Evolutionary conservation across 1,284 basidiomycete species (phyloP).

Genomic region (Microbotryum saponariae): DNA sequence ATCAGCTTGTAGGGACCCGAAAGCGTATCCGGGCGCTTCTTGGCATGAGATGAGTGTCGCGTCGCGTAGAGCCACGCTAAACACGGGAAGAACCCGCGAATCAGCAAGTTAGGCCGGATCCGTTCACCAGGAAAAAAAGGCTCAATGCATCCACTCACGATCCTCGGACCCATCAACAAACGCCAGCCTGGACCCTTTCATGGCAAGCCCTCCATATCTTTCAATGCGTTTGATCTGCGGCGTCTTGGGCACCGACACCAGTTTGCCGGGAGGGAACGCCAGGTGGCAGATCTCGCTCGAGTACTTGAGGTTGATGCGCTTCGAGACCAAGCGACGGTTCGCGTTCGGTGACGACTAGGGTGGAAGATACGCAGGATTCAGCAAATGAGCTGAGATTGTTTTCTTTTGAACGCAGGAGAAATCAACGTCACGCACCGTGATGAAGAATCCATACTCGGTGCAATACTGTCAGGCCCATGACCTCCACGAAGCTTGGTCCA

Average conservation of each 20-base stretch:
- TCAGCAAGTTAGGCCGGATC: background rate
- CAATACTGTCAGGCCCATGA: constrained; percentile 73
- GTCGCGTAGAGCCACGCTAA: constrained; percentile 44
- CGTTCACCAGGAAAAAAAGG: background rate
- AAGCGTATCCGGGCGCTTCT: constrained; percentile 60
- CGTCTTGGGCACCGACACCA: constrained; percentile 38
- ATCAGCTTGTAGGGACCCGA: constrained; percentile 79
- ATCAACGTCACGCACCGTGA: background rate
- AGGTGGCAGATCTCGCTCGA: constrained; percentile 68
- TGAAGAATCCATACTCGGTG: constrained; percentile 12
- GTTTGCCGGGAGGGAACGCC: constrained; percentile 71
- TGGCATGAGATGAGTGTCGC: constrained; percentile 47
- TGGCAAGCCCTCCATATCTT: constrained; percentile 23
- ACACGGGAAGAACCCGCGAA: no score
- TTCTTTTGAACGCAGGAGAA: no score
- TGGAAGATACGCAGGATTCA: no score
- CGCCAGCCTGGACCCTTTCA: constrained; percentile 26
- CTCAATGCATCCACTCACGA: constrained; percentile 9
- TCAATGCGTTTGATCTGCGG: constrained; percentile 27
- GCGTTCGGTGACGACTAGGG: constrained; percentile 51
- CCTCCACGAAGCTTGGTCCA: constrained; percentile 63
- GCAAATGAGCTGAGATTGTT: no score
- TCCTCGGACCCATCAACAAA: constrained; percentile 35
- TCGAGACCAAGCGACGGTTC: constrained; percentile 59
- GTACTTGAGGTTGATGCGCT: constrained; percentile 66